Base-by-base conservation (phyloP, 1,284 basidiomycete species). In the Cryptococcus hybrid region DNA sequence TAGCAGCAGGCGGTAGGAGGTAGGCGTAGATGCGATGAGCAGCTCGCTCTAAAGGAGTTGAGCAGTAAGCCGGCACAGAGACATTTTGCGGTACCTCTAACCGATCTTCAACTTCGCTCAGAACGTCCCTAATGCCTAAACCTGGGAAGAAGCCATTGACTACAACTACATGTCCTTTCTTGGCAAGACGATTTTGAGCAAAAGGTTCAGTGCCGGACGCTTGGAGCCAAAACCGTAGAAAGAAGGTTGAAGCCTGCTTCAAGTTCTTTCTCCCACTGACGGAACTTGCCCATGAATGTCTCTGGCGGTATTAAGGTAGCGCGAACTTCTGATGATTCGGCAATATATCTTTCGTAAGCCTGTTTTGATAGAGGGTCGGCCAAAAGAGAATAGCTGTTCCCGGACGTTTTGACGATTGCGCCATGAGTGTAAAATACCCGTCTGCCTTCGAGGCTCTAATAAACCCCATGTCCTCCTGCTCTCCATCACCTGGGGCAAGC, bases 161-260 rank as follows among this genome's bases (percentile, higher is more conserved):
- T 24, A 94, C 82, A 47, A 92, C 83, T 50, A 89, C 86, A 66
- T 90, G 84, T 0, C 88, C 89, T 0, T 72, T 73, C 59, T 80
- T 82, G 5, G 82, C 75, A 62, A 88, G 85, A 11, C 74, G 67
- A 2, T 81, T 69, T 5, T 75, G 79, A 1, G 87, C 89, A 62
- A 95, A 18, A 82, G 77, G 72, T 94, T 90, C 30, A 96, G 77
- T 5, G 88, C 64, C 11, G 71, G 75, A 52, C 89, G 82, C 72
- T 96, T 97, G 24, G 89, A 92, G 1, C 93, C 93, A 66, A 86
- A 85, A 0, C 93, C 93, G 67, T 92, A 90, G 70, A 90, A 8
- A 93, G 74, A 53, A 96, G 78, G 71, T 90, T 92, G 81, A 92
- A 95, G 1, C 89, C 91, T 67, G 87, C 83, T 1, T 82, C 78